Evolutionary conservation across 2,329 filamentous ascomycete genomes (phyloP), one percentile per base, ranked within the genome.

Genomic region (Ophiostoma populinum): DNA sequence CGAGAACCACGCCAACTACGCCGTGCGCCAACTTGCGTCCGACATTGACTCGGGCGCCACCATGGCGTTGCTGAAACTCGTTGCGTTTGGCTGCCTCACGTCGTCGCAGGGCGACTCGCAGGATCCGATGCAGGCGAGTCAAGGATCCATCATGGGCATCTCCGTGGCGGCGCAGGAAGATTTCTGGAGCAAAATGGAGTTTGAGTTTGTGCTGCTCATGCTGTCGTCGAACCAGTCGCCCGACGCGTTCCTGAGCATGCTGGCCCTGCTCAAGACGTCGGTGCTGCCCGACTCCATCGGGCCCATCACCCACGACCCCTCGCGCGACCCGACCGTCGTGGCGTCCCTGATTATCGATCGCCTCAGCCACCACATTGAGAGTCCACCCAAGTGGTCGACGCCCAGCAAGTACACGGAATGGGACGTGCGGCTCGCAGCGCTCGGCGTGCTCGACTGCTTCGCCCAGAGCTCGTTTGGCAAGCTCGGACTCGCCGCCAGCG

Each of bases 101-200:
- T 17, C 22, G 17, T 51, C 55, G 2, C 19, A 22, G 8, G 16
- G 24, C 4, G 30, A 22, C 13, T 19, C 13, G 4, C 30, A 32
- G 20, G 16, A 12, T 11, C 39, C 44, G 15, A 21, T 27, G 6
- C 32, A 34, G 11, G 22, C 33, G 8, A 34, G 34, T 17, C 38
- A 40, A 49, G 49, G 16, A 35, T 49, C 20, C 46, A 51, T 27
- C 32, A 15, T 31, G 6, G 38, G 34, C 8, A 30, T 41, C 24
- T 42, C 40, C 16, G 38, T 37, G 3, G 44, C 51, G 10, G 52
- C 55, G 8, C 53, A 56, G 13, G 47, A 49, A 1, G 53, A 59
- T 24, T 80, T 85, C 46, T 90, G 81, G 81, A 65, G 61, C 40
- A 55, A 62, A 24, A 69, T 85, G 40, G 67, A 75, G 4, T 65